Evolutionary conservation across 345 rosid species (phyloP).

Genomic region (Gossypium thurberi): DNA sequence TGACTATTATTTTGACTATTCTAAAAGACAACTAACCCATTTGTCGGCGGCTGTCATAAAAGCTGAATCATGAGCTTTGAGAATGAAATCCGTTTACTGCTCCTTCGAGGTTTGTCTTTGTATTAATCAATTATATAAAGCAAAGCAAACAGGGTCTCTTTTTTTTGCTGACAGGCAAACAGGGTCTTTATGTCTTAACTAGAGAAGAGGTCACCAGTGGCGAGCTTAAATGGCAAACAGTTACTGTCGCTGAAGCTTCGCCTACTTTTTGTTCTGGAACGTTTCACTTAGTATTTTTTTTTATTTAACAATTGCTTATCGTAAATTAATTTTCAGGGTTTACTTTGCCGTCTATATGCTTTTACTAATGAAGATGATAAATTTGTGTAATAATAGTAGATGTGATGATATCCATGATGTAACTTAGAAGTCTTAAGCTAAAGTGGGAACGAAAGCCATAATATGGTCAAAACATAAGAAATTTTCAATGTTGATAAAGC

Average conservation of each 20-base stretch:
- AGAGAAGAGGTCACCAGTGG: slow-evolving; percentile 7
- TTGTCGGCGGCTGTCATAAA: not conserved
- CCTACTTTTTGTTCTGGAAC: not conserved
- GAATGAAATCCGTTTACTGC: not conserved
- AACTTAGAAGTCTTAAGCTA: not conserved
- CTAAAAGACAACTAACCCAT: not conserved
- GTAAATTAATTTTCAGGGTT: not conserved
- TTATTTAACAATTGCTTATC: not conserved
- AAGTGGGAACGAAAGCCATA: not conserved
- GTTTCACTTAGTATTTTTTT: not conserved
- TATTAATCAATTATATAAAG: not conserved
- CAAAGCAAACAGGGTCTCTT: not conserved
- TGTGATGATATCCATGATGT: not conserved
- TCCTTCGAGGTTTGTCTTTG: not conserved
- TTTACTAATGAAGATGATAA: not conserved
- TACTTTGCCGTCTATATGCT: not conserved
- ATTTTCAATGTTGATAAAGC: not conserved
- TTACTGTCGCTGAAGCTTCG: slow-evolving; percentile 5
- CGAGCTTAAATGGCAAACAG: not conserved
- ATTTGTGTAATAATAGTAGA: not conserved
- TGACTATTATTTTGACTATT: slow-evolving; percentile 7
- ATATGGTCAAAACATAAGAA: slow-evolving; percentile 7
- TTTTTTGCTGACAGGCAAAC: no score
- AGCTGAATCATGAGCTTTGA: not conserved
- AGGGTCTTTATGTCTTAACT: not conserved